Evolutionary conservation across 192 early-diverging fungal genomes (phyloP), one percentile per base, ranked within the genome.

Genomic region (Coemansia javaensis): DNA sequence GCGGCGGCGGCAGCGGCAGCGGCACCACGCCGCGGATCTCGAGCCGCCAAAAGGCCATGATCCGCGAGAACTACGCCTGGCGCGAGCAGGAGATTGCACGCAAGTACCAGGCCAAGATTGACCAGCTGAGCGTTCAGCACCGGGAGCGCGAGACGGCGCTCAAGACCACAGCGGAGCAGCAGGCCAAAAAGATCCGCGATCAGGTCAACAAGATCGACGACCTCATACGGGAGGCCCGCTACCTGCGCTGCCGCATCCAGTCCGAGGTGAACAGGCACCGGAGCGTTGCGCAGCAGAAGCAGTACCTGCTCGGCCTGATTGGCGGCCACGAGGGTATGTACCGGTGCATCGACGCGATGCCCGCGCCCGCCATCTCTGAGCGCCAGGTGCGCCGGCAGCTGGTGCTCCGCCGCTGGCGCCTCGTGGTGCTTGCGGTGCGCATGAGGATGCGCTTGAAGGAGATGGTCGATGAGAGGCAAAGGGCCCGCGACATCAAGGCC

Each of bases 301-400:
- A 37, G 14, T 27, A 50, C 13, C 23, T 67, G 15, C n/a, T 59
- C 41, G 50, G 50, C 46, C 34, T 75, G 31, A 22, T 53, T 7
- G 71, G 71, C 15, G 71, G 71, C 7, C 43, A 48, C 14, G 32
- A 47, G 8, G 65, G 59, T 17, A 9, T 75, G 34, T 22, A 53
- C n/a, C 32, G 39, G 13, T 27, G 35, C 6, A 61, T 75, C 13
- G 65, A 63, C 17, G 27, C 30, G 42, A 48, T 50, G 28, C 17
- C 22, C 13, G 7, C 8, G 20, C 15, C 10, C 16, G 27, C 22
- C 25, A 17, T 16, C 8, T 8, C 32, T 15, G 17, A 23, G 6
- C 17, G 38, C 22, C 16, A 31, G 32, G 21, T 39, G 30, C 20
- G 39, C 16, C 37, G 54, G 12, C 47, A 58, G 20, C 56, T 24